A percentile compares a stretch with the other conserved stretches of the same genome.
Evolutionary conservation across 2,329 filamentous ascomycete genomes (phyloP).

Genomic region (Hypoxylon sp.): DNA sequence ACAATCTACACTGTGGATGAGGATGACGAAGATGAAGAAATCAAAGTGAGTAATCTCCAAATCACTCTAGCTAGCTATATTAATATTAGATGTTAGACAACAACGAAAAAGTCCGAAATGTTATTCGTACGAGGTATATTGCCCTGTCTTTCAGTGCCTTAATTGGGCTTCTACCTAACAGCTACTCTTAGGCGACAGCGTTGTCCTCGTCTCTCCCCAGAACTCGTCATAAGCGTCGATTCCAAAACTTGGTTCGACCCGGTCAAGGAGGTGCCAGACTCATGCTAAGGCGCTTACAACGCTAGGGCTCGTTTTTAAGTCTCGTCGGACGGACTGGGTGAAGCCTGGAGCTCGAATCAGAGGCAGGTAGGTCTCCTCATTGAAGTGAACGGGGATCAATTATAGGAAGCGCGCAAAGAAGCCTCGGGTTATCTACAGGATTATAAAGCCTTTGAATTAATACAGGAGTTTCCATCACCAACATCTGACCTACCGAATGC

Average conservation of each 20-base stretch:
- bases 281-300: not conserved
- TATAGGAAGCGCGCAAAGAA: slow-evolving; percentile 4
- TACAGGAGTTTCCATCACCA: slow-evolving; percentile 9
- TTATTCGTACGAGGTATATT: slow-evolving; percentile 93
- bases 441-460: slow-evolving; percentile 11
- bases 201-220: slow-evolving; percentile 79
- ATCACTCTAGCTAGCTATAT: not conserved
- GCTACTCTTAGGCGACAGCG: slow-evolving; percentile 72
- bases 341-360: slow-evolving; percentile 4
- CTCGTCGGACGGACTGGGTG: slow-evolving; percentile 3
- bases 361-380: slow-evolving; percentile 11
- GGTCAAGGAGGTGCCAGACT: not conserved
- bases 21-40: slow-evolving; percentile 82
- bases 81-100: slow-evolving; percentile 70
- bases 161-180: slow-evolving; percentile 46
- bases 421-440: slow-evolving; percentile 8
- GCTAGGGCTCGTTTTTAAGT: slow-evolving; percentile 10
- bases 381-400: not conserved
- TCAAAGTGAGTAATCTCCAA: slow-evolving; percentile 72
- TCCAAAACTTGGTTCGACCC: not conserved
- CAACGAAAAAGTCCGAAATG: slow-evolving; percentile 99
- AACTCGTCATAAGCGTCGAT: slow-evolving; percentile 57
- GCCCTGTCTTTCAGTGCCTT: slow-evolving; percentile 52
- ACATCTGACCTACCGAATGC: slow-evolving; percentile 6
- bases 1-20: slow-evolving; percentile 96